Evolutionary conservation across 2,329 filamentous ascomycete species (phyloP).

Genomic region (Cryphonectria parasitica): DNA sequence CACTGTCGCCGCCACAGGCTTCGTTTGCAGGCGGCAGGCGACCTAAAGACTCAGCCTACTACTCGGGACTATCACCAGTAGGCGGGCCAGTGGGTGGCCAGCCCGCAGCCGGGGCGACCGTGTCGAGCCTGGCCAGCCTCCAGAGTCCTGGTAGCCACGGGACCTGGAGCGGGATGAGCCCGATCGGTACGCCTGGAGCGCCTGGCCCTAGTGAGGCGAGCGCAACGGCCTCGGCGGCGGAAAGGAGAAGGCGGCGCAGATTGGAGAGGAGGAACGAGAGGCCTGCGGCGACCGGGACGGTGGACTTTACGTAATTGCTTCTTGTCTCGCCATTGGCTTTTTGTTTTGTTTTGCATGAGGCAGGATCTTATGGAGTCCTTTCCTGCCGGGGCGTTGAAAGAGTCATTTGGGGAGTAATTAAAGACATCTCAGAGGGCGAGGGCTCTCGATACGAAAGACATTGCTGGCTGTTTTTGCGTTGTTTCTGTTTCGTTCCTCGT

Average conservation of each 20-base stretch:
- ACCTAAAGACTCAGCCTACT: slow-evolving; percentile 65
- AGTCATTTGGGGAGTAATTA: not conserved
- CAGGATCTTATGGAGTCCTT: not conserved
- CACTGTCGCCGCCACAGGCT: slow-evolving; percentile 59
- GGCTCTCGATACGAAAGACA: not conserved
- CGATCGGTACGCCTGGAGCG: slow-evolving; percentile 35
- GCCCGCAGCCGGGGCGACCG: slow-evolving; percentile 46
- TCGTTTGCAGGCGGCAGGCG: slow-evolving; percentile 57
- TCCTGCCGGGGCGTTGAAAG: not conserved
- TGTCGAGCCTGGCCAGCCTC: slow-evolving; percentile 52
- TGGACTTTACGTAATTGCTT: slow-evolving; percentile 32
- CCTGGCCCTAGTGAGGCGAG: slow-evolving; percentile 46
- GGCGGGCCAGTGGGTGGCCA: slow-evolving; percentile 44
- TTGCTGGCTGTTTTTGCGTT: not conserved
- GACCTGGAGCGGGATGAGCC: slow-evolving; percentile 59
- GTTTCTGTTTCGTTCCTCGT: not conserved
- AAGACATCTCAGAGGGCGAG: not conserved
- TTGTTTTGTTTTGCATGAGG: not conserved
- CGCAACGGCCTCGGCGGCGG: slow-evolving; percentile 45
- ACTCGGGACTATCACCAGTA: slow-evolving; percentile 50
- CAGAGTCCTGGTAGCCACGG: slow-evolving; percentile 52
- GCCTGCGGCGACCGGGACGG: slow-evolving; percentile 37
- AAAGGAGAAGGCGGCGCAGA: slow-evolving; percentile 60
- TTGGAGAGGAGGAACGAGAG: slow-evolving; percentile 55
- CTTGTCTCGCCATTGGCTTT: not conserved